Evolutionary conservation across 306 rosid species (phyloP).

Genomic region (Quercus suber): DNA sequence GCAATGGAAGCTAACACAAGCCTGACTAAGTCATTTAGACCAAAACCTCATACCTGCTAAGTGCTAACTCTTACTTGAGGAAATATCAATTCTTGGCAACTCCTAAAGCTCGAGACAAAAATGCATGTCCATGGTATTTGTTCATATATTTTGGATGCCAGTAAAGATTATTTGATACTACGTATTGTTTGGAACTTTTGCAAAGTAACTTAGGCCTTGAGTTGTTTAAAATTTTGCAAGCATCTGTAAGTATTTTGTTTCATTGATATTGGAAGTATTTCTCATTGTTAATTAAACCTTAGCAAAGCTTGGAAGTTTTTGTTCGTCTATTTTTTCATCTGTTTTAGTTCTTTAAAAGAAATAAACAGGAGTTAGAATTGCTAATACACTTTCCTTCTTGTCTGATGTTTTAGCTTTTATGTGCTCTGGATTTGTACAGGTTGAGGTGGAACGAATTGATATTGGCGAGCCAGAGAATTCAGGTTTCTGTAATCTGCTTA

Average conservation of each 20-base stretch:
- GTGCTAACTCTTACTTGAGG: background rate
- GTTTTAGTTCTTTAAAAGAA: background rate
- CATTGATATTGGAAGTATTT: background rate
- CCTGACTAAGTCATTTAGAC: background rate
- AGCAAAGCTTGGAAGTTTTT: background rate
- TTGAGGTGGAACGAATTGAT: constrained; percentile 91
- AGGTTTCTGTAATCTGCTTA: constrained; percentile 38
- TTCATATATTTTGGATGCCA: background rate
- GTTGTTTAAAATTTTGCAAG: background rate
- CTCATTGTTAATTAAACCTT: background rate
- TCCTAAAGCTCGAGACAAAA: background rate
- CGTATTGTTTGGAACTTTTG: background rate
- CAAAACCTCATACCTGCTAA: background rate
- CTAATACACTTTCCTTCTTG: background rate
- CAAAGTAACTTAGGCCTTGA: background rate
- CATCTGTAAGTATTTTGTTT: background rate
- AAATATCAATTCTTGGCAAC: background rate
- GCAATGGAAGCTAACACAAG: background rate
- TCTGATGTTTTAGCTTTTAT: constrained; percentile 1
- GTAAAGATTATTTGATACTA: background rate
- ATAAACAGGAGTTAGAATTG: constrained; percentile 3
- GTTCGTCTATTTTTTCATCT: background rate
- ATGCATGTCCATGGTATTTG: background rate
- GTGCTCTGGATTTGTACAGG: constrained; percentile 41
- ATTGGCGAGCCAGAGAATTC: constrained; percentile 66